A percentile compares a stretch with the other conserved stretches of the same genome.
These are phyloP conservation scores for Antitrichia curtipendula DNA, from an alignment of 225 moss, liverwort and hornwort genomes.

Conservation along the genomic window DNA sequence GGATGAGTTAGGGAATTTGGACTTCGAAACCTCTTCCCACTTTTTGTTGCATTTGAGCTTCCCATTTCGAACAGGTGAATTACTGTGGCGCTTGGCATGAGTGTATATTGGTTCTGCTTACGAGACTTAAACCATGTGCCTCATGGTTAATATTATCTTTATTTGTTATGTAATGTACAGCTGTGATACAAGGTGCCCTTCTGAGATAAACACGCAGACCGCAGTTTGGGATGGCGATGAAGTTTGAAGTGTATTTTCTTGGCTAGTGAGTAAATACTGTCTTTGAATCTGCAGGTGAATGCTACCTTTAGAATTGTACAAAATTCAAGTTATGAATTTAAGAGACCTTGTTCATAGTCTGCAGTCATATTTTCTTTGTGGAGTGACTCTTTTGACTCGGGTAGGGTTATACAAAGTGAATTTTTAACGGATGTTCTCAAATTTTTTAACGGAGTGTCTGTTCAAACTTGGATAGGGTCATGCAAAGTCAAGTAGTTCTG, in stretches of 20 bases:
- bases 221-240: neutral
- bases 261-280: neutral
- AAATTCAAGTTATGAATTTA: neutral
- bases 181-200: neutral
- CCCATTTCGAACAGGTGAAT: neutral
- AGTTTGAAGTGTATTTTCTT: neutral
- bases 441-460: neutral
- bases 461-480: neutral
- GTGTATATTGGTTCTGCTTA: neutral
- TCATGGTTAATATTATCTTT: neutral
- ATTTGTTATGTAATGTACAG: neutral
- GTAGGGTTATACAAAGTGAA: neutral
- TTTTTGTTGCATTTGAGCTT: neutral
- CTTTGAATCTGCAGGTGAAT: neutral
- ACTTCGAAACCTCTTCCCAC: neutral
- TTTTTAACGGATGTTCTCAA: neutral
- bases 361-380: neutral
- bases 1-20: conserved; percentile 15
- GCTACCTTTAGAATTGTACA: neutral
- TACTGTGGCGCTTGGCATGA: neutral
- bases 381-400: neutral
- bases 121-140: neutral
- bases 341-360: neutral
- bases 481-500: neutral
- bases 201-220: neutral